Conservation (phyloP, 441 rosid genomes). For the Corymbia citriodora region DNA sequence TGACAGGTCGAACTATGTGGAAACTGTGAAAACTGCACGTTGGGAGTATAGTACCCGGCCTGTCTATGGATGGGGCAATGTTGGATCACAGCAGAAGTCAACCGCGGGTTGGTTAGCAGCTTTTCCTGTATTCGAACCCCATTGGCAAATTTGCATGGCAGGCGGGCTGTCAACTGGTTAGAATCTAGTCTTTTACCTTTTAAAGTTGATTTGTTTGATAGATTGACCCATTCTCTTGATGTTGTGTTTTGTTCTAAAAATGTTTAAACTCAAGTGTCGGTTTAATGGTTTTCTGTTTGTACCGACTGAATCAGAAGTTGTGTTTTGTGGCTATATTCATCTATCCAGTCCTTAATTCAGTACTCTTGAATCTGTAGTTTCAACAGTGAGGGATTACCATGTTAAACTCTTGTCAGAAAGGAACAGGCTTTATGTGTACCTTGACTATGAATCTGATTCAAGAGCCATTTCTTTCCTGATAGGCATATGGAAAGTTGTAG, state of each 20-base stretch:
- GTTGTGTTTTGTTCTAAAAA: not conserved
- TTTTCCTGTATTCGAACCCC: conserved; percentile 97
- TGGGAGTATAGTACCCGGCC: conserved; percentile 98
- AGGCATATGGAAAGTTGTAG: not conserved
- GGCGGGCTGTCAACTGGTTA: conserved; percentile 95
- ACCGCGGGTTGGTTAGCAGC: conserved; percentile 99
- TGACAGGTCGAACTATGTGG: conserved; percentile 60
- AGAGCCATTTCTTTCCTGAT: not conserved
- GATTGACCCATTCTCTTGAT: conserved; percentile 1
- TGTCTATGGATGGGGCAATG: conserved; percentile 94
- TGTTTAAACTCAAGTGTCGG: not conserved
- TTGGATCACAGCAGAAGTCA: conserved; percentile 71
- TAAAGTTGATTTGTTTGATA: not conserved
- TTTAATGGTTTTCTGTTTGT: not conserved
- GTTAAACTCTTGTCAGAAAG: not conserved
- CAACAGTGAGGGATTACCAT: not conserved
- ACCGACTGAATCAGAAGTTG: not conserved
- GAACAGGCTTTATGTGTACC: not conserved
- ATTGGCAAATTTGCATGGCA: conserved; percentile 98
- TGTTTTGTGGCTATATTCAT: not conserved
- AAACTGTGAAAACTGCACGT: conserved; percentile 74
- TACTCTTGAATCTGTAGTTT: not conserved
- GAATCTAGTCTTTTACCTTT: conserved; percentile 12
- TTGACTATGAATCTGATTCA: not conserved
- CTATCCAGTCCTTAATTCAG: not conserved